Evolutionary conservation across 148 eudicot species (phyloP), one percentile per base, ranked within the genome.

Genomic region (Oxyria digyna): DNA sequence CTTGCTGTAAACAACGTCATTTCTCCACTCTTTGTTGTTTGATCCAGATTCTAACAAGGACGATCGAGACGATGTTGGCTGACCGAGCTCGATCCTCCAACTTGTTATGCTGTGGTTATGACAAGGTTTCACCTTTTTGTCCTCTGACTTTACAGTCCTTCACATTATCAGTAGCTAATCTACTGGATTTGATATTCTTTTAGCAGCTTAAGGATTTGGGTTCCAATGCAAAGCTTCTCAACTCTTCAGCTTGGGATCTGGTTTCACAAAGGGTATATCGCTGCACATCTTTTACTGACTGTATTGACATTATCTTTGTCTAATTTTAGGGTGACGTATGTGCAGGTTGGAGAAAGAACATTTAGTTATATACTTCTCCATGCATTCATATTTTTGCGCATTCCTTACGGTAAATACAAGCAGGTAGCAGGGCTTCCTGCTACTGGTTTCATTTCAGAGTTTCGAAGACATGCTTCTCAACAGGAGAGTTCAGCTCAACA

Each of bases 341-440:
- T 69, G 69, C 89, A 94, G 99, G 78, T 87, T 72, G 99, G 97
- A 67, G 97, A 94, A 74, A 81, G 71, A 81, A 43, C 87, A 62
- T 86, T 94, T 92, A 41, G 68, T 67, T 79, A 88, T 83, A 80
- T 94, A 69, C 80, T 94, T 50, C 77, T 65, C 80, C 64, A 88
- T 67, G 72, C 87, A 42, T 79, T 77, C 70, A 81, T 94, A 63
- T 94, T 94, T 81, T 73, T 94, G 78, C 88, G 88, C 33, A 76
- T 82, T 41, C 77, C 74, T 54, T 76, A 41, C 41, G 78, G 78
- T 52, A 81, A 81, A 52, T 81, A 82, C 72, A 83, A 79, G 66
- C 98, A 94, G 78, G 89, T 90, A 63, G 64, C 93, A 24, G 98
- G 98, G 55, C 73, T 73, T 76, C 80, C 87, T 68, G 76, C 86